A percentile compares a stretch with the other conserved stretches of the same genome.
phyloP scores from a whole-genome alignment of 1,284 basidiomycete genomes.

The Pyrrhoderma lamaoense region DNA sequence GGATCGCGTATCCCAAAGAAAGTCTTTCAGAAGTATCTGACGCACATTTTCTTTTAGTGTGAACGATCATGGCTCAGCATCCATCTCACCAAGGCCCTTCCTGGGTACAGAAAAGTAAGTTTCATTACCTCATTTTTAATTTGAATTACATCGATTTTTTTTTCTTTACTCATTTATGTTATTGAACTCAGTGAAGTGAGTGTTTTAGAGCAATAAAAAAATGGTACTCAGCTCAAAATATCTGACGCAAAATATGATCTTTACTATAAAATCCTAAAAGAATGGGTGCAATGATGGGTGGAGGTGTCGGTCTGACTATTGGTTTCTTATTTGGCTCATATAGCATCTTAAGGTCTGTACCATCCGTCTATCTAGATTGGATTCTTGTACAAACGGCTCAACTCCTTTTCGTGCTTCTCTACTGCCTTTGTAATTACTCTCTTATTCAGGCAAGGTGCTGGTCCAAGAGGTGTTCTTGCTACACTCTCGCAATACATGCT shows the following conservation, averaged over 20 bases:
- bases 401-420: too few relatives aligned
- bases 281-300: constrained; percentile 91
- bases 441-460: constrained; percentile 66
- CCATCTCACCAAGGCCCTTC: constrained; percentile 28
- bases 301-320: constrained; percentile 87
- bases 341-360: constrained; percentile 73
- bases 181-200: constrained; percentile 10
- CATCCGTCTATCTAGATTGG: constrained; percentile 6
- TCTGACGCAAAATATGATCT: background rate
- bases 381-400: too few relatives aligned
- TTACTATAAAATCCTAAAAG: constrained; percentile 32
- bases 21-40: too few relatives aligned
- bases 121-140: background rate
- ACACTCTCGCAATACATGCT: constrained; percentile 95
- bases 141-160: background rate
- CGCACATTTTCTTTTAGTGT: constrained; percentile 4
- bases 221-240: background rate
- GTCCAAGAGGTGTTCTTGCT: constrained; percentile 77
- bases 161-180: constrained; percentile 11
- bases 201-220: constrained; percentile 1
- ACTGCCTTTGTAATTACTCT: too few relatives aligned
- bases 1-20: background rate
- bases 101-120: constrained; percentile 60
- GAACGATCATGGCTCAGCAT: constrained; percentile 37
- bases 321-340: constrained; percentile 94